Conservation (phyloP, 176 grass and related monocot species). For the Oryza punctata region DNA sequence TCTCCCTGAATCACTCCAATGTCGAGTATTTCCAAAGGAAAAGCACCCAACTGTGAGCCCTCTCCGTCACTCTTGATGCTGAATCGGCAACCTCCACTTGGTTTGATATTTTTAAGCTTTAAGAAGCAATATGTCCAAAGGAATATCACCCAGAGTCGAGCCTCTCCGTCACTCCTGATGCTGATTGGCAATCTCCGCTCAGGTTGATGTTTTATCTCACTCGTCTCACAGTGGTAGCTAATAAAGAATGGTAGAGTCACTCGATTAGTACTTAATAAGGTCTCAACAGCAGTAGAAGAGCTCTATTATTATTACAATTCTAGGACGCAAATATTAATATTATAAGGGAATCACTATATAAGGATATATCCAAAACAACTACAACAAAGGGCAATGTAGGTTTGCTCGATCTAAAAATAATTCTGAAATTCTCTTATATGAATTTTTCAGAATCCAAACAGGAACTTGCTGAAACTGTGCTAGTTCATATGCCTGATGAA, state of each 20-base stretch:
- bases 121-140: constrained; percentile 23
- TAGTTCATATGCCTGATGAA: no score
- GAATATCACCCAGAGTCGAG: constrained; percentile 17
- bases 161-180: constrained; percentile 33
- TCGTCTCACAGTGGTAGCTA: constrained; percentile 30
- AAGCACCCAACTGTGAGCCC: no score
- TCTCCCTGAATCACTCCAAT: neutral
- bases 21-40: no score
- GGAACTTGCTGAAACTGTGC: no score
- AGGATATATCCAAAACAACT: neutral
- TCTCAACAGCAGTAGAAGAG: neutral
- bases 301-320: neutral
- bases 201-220: constrained; percentile 30
- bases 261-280: constrained; percentile 29
- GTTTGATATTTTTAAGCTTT: neutral
- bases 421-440: neutral
- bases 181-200: constrained; percentile 20
- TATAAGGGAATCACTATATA: neutral
- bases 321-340: neutral
- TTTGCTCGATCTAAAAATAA: neutral
- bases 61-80: no score
- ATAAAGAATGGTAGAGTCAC: constrained; percentile 37
- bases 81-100: no score
- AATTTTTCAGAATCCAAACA: neutral
- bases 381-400: neutral